A percentile compares a stretch with the other conserved stretches of the same genome.
These are phyloP conservation scores for Erysiphe neolycopersici DNA, from an alignment of 2,329 filamentous ascomycete species.

Conservation along the genomic window DNA sequence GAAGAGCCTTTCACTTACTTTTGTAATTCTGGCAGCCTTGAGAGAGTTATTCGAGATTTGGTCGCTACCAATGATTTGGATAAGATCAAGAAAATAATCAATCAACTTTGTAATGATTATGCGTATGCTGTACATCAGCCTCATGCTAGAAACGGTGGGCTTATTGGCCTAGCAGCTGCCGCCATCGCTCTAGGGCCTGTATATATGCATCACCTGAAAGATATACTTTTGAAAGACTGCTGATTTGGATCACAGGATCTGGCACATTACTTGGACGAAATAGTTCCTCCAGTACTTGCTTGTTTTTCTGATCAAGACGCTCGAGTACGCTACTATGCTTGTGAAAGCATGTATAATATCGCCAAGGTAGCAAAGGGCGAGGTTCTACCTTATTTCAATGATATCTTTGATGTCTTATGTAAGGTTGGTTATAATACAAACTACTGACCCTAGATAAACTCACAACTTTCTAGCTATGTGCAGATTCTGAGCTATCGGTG, in stretches of 20 bases:
- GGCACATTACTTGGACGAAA: slow-evolving; percentile 71
- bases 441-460: slow-evolving; percentile 1
- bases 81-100: slow-evolving; percentile 62
- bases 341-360: slow-evolving; percentile 99
- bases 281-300: slow-evolving; percentile 84
- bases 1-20: background rate
- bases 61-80: slow-evolving; percentile 51
- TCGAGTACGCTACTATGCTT: slow-evolving; percentile 88
- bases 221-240: slow-evolving; percentile 1
- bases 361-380: slow-evolving; percentile 97
- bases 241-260: slow-evolving; percentile 35
- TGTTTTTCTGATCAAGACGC: slow-evolving; percentile 98
- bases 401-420: slow-evolving; percentile 90
- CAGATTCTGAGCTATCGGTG: slow-evolving; percentile 85
- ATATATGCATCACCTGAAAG: slow-evolving; percentile 15
- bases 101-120: slow-evolving; percentile 92
- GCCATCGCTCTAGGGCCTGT: slow-evolving; percentile 86
- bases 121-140: slow-evolving; percentile 93
- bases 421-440: slow-evolving; percentile 33
- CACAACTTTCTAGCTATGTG: slow-evolving; percentile 41
- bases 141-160: slow-evolving; percentile 81
- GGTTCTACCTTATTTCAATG: slow-evolving; percentile 90
- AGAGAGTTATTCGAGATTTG: slow-evolving; percentile 69
- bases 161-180: slow-evolving; percentile 85
- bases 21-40: slow-evolving; percentile 32